Base-by-base conservation (phyloP, 371 early-diverging fungal species). In the Mortierella sp. region DNA sequence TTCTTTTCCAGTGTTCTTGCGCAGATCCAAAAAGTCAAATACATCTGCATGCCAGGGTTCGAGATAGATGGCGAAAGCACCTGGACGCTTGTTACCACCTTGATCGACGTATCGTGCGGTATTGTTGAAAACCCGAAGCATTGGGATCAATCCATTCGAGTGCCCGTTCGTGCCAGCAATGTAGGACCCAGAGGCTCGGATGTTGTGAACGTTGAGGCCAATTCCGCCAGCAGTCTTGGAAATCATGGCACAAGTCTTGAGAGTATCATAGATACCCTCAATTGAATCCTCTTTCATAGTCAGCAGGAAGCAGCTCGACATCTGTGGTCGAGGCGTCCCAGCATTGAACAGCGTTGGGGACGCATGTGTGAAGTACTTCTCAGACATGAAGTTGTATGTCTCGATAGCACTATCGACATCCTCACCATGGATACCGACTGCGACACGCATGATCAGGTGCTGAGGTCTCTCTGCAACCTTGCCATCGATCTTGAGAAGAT, bases 1-100 rank as follows among this genome's bases (percentile, higher is more conserved):
- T 72, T 99, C 99, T 76, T 96, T 97, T 72, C 99, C 99, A 43
- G 96, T 96, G 90, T 99, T 99, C 90, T 99, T 99, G 85, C 96
- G 93, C 70, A 99, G 85, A 65, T 99, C 99, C 61, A 99, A 84
- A 85, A 99, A 99, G 57, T 96, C 97, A 84, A 99, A 98, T 17
- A 99, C 91, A 83, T 99, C 99, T 3, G 96, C 90, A 83, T 99
- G 99, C 99, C 99, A 99, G 9, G 99, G 99, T 86, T 99, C 99
- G 51, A 99, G 86, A 85, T 97, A 99, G 78, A 99, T 93, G 66
- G 99, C 99, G 85, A 99, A 99, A 3, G 99, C 97, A 19, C 99
- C 99, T 1, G 99, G 98, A 35, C 99, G 93, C 90, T 99, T 99
- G 88, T 98, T 99, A 53, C 99, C 99, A 54, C 99, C 99, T 86